phyloP scores from a whole-genome alignment of 2,329 filamentous ascomycete species.

The Ceratocystis lukuohia region DNA sequence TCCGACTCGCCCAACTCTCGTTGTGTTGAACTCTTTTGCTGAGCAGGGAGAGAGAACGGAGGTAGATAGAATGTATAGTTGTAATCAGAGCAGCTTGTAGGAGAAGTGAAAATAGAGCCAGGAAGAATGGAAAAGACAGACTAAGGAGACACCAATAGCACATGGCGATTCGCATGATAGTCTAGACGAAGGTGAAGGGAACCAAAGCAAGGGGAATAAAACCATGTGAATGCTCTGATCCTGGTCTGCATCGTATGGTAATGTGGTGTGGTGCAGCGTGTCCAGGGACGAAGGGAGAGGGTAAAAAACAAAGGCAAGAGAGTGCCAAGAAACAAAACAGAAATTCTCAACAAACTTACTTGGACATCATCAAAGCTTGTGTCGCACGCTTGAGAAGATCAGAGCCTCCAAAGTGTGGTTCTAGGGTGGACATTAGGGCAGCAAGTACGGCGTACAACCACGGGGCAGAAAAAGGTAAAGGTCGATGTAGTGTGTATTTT shows the following conservation, averaged over 20 bases:
- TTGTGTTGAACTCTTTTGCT: no score
- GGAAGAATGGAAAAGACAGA: no score
- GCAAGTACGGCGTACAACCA: not conserved
- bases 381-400: slow-evolving; percentile 47
- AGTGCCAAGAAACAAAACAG: slow-evolving; percentile 22
- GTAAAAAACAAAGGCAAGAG: slow-evolving; percentile 15
- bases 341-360: slow-evolving; percentile 32
- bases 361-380: slow-evolving; percentile 52
- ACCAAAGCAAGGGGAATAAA: not conserved
- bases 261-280: no score
- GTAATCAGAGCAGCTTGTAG: no score
- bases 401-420: slow-evolving; percentile 32
- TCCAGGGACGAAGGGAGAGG: no score
- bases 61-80: no score
- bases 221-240: no score
- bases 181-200: slow-evolving; percentile 11
- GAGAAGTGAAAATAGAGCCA: no score
- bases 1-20: no score
- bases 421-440: slow-evolving; percentile 11
- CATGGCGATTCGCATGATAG: not conserved
- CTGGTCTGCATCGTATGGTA: no score
- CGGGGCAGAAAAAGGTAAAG: not conserved
- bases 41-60: no score
- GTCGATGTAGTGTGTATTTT: not conserved
- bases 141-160: not conserved